These are phyloP conservation scores for Neoscytalidium dimidiatum DNA, from an alignment of 2,329 filamentous ascomycete species.

Conservation along the genomic window DNA sequence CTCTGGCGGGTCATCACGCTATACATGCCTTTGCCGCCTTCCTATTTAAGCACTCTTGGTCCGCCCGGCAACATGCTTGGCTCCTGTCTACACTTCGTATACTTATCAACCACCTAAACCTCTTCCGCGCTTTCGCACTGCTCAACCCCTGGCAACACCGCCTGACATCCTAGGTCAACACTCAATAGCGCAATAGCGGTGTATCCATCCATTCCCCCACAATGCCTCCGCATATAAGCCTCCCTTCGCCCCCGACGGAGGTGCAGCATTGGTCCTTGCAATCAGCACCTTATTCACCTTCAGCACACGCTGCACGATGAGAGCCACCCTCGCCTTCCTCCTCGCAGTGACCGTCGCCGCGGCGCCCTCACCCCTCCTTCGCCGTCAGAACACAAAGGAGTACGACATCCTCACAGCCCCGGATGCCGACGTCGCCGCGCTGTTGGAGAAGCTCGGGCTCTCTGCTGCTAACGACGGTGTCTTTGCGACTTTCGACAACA, in stretches of 20 bases:
- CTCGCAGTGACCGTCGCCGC: too few species aligned
- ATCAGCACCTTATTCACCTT: background rate
- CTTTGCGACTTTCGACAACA: constrained; percentile 6
- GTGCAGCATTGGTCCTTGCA: background rate
- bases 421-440: background rate
- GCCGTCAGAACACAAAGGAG: background rate
- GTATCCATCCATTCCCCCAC: background rate
- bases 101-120: background rate
- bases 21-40: background rate
- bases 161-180: background rate
- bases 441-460: background rate
- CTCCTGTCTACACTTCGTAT: background rate
- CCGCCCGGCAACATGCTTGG: constrained; percentile 5
- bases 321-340: background rate
- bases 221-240: background rate
- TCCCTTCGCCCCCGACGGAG: background rate
- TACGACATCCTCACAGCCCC: constrained; percentile 8
- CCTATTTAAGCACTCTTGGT: constrained; percentile 8
- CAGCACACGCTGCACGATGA: background rate
- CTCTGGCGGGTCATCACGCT: background rate
- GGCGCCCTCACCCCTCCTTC: background rate
- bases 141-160: background rate
- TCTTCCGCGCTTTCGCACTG: background rate
- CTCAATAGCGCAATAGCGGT: constrained; percentile 1
- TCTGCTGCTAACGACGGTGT: background rate